Percentiles rank a stretch among this genome's conserved stretches.
phyloP scores from a whole-genome alignment of 2,329 filamentous ascomycete species.

The Ampelomyces quisqualis region DNA sequence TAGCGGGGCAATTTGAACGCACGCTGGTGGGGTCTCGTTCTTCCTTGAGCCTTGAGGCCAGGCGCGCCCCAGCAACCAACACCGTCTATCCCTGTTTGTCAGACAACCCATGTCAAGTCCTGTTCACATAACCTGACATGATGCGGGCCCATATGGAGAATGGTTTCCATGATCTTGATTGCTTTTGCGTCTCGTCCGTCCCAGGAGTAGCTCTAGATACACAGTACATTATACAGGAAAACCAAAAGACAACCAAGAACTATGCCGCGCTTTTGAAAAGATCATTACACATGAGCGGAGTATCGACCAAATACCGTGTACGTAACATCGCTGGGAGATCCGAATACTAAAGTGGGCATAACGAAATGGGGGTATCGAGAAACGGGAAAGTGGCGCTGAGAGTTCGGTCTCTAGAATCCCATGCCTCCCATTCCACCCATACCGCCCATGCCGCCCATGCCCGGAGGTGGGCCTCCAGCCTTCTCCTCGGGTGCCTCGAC shows the following conservation, averaged over 20 bases:
- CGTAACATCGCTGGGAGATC: conserved; percentile 35
- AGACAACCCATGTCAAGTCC: conserved; percentile 5
- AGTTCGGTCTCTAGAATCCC: conserved; percentile 52
- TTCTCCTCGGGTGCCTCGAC: conserved; percentile 96
- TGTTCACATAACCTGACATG: no score
- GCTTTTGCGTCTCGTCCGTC: conserved; percentile 37
- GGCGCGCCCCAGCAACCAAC: conserved; percentile 25
- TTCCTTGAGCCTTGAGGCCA: conserved; percentile 17
- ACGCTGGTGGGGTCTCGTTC: conserved; percentile 22
- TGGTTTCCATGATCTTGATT: conserved; percentile 33
- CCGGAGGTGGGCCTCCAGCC: conserved; percentile 51
- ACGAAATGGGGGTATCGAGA: conserved; percentile 32
- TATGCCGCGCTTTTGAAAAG: conserved; percentile 40
- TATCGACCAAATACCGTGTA: conserved; percentile 39
- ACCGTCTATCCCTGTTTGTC: conserved; percentile 12
- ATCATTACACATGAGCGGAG: conserved; percentile 41
- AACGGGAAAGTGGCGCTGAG: conserved; percentile 27
- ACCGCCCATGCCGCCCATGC: conserved; percentile 60
- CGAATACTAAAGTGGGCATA: conserved; percentile 39
- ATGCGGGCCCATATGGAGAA: no score
- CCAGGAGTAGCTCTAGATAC: conserved; percentile 32
- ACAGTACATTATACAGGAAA: conserved; percentile 42
- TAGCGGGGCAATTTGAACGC: conserved; percentile 16
- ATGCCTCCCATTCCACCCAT: conserved; percentile 54
- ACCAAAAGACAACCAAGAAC: conserved; percentile 27